Evolutionary conservation across 192 early-diverging fungal species (phyloP).

Genomic region (Rhizoclosmatium globosum): DNA sequence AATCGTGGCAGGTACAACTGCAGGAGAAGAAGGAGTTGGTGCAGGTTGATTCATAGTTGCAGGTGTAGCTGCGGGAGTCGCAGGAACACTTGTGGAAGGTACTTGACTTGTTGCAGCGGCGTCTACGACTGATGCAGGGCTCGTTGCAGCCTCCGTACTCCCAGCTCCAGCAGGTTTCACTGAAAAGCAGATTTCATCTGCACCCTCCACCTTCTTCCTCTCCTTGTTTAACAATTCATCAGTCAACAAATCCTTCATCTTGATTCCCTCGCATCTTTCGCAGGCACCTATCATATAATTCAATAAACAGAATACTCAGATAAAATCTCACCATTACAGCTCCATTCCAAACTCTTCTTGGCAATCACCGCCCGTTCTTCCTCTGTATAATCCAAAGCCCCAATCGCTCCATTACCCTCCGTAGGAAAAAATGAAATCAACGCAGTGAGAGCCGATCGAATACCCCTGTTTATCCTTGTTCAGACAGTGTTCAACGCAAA

Average conservation of each 20-base stretch:
- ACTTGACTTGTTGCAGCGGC: not conserved
- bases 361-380: slow-evolving; percentile 72
- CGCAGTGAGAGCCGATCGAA: slow-evolving; percentile 88
- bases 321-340: slow-evolving; percentile 34
- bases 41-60: not conserved
- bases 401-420: slow-evolving; percentile 80
- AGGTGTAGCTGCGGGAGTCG: not conserved
- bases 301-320: not conserved
- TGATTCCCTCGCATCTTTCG: slow-evolving; percentile 28
- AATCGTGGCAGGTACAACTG: not conserved
- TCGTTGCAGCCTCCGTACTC: not conserved
- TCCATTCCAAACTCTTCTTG: slow-evolving; percentile 59
- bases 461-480: slow-evolving; percentile 56
- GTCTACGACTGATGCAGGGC: not conserved
- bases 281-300: not conserved
- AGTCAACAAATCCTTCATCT: slow-evolving; percentile 22
- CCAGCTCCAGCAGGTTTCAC: not conserved
- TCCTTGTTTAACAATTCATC: slow-evolving; percentile 14
- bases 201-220: slow-evolving; percentile 30
- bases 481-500: not conserved
- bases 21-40: not conserved
- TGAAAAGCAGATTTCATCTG: slow-evolving; percentile 25
- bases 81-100: not conserved
- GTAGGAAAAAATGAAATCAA: slow-evolving; percentile 93
- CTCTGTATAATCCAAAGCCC: slow-evolving; percentile 75